Evolutionary conservation across 1,284 basidiomycete genomes (phyloP).

Genomic region (Gomphus bonarii): DNA sequence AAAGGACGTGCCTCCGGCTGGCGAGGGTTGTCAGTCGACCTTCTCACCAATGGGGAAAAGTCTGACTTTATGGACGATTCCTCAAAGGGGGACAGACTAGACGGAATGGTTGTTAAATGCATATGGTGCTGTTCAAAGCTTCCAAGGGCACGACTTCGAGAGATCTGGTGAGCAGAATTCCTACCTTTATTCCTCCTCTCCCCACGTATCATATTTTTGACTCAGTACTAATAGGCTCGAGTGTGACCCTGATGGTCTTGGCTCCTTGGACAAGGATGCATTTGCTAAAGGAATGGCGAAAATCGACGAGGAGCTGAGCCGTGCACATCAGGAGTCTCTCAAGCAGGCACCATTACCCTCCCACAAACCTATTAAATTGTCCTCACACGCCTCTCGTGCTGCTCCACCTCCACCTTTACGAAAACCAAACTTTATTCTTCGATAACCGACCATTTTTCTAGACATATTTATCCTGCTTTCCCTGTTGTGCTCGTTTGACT

Average conservation of each 20-base stretch:
- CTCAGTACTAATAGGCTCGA: constrained; percentile 39
- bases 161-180: constrained; percentile 48
- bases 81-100: constrained; percentile 33
- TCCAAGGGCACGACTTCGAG: constrained; percentile 37
- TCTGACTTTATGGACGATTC: constrained; percentile 25
- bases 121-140: constrained; percentile 59
- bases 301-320: constrained; percentile 73
- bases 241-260: constrained; percentile 45
- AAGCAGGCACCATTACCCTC: not conserved
- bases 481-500: not conserved
- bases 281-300: constrained; percentile 76
- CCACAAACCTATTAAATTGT: not conserved
- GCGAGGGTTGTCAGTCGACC: constrained; percentile 66
- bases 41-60: constrained; percentile 41
- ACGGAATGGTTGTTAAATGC: constrained; percentile 41
- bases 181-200: constrained; percentile 1
- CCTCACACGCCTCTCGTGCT: not conserved
- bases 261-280: constrained; percentile 48
- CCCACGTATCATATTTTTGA: not conserved
- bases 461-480: not conserved
- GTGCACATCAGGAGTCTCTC: constrained; percentile 28
- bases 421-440: constrained; percentile 1
- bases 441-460: not conserved
- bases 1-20: constrained; percentile 53
- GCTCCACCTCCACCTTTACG: constrained; percentile 1